Evolutionary conservation across 106 monocot species (phyloP), one percentile per base, ranked within the genome.

Genomic region (Acanthochlamys bracteata): DNA sequence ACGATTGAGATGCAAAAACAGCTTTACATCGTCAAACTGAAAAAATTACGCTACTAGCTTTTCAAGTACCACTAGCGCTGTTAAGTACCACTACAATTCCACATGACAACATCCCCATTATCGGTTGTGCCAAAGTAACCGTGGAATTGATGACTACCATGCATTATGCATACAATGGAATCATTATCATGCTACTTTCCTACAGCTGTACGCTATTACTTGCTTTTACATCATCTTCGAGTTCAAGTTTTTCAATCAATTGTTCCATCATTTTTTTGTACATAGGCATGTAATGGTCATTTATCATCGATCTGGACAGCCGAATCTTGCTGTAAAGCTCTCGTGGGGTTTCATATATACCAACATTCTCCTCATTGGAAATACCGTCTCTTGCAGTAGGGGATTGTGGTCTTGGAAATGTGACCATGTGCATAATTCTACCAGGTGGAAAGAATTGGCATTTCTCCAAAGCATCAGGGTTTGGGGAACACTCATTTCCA

Each of bases 261-360:
- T 64, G 9, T 49, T 85, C 74, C 63, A 81, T 77, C 70, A 64
- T 75, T 65, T 58, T 74, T 17, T 78, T 78, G 41, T 76, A 85
- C 46, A 41, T 58, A 10, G 77, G 77, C 85, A 85, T 85, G 40
- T 81, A 85, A 65, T 85, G 77, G 49, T 85, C 81, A 42, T 74
- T 65, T 58, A 85, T 81, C 80, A 85, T 85, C 4, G 68, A 74
- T 57, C 49, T 41, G 20, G 77, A 74, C 20, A 85, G 63, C 13
- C 81, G 55, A 24, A 85, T 74, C 60, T 81, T 81, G 47, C 77
- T 64, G 24, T 81, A 81, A 24, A 81, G 13, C 20, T 81, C 59
- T 39, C 85, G 64, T 41, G 78, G 85, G 15, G 81, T 81, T 53
- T 81, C 78, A 47, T 85, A 81, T n/a, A 81, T 61, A 15, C 71